Conservation (phyloP, 768 basidiomycete genomes). For the Leccinum subgranulosum region DNA sequence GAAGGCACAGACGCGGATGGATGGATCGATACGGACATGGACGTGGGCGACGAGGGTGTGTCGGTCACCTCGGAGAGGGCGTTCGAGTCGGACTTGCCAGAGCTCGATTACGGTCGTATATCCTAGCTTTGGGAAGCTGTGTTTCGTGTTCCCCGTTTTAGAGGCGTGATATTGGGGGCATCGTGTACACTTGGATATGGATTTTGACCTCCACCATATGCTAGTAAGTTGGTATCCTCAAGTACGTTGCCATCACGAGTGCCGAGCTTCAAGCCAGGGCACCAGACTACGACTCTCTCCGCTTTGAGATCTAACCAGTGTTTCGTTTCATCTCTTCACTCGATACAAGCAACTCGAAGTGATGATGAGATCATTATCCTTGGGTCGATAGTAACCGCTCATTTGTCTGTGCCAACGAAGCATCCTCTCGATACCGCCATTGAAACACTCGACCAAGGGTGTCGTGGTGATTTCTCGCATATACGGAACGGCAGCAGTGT, state of each 20-base stretch:
- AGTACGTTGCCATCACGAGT: too few relatives aligned
- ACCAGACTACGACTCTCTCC: background rate
- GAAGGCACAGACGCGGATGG: constrained; percentile 24
- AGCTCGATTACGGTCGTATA: background rate
- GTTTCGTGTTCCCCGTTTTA: background rate
- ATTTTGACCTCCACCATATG: background rate
- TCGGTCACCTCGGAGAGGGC: constrained; percentile 14
- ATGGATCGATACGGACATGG: constrained; percentile 42
- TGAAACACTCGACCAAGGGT: background rate
- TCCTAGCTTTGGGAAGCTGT: background rate
- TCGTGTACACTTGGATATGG: background rate
- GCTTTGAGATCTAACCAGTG: background rate
- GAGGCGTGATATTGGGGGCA: background rate
- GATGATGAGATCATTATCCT: background rate
- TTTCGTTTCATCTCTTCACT: background rate
- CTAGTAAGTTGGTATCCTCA: too few relatives aligned
- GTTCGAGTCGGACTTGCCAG: constrained; percentile 7
- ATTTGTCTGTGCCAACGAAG: background rate
- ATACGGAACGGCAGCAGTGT: too few relatives aligned
- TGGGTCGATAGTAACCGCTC: background rate
- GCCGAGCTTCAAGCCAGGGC: background rate
- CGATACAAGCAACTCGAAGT: background rate
- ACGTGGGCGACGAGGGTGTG: constrained; percentile 28
- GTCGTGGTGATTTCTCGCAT: too few relatives aligned
- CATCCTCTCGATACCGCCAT: background rate